Base-by-base conservation (phyloP, 768 basidiomycete species). In the Psilocybe cyanescens region DNA sequence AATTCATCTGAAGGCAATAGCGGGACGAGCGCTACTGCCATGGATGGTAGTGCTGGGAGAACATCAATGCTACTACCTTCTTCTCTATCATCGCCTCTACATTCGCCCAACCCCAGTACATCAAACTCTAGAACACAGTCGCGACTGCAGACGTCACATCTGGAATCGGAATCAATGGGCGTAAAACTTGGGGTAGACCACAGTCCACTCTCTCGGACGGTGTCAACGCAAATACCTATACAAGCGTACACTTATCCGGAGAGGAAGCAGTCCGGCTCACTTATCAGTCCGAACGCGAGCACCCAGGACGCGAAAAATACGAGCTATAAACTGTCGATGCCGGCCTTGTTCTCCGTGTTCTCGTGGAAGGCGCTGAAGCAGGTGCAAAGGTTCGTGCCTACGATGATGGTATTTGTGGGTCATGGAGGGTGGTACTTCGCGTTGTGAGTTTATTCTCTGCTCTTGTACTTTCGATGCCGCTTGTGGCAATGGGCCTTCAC, bases 401-500 rank as follows among this genome's bases (percentile, higher is more conserved):
- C 69, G 2, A 70, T 70, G 67, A 62, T 65, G 54, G 55, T 68
- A 3, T 68, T 67, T 47, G 54, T 65, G 16, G 46, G 46, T 7
- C 67, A 70, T 59, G 69, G 69, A 28, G n/a, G 65, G 17, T 61
- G 57, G n/a, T 70, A 70, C 61, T 67, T 63, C 35, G 30, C 39
- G 24, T 41, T 70, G 65, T 68, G 45, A 65, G 65, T 63, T 39
- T 3, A 17, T 24, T 46, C 11, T n/a, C 4, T 44, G 41, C 11
- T 50, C 9, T 16, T 17, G 16, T 11, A 16, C 3, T 17, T 46
- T 55, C 14, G 30, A 24, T 29, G 30, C 19, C 29, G 31, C 4
- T 19, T 54, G 14, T 17, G 14, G 8, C 8, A 31, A 12, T 44
- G 41, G 6, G 41, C 41, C 24, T 24, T 24, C 24, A 24, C 24